Evolutionary conservation across 495 filamentous ascomycete genomes (phyloP), one percentile per base, ranked within the genome.

Genomic region (Bryoglossum gracile): DNA sequence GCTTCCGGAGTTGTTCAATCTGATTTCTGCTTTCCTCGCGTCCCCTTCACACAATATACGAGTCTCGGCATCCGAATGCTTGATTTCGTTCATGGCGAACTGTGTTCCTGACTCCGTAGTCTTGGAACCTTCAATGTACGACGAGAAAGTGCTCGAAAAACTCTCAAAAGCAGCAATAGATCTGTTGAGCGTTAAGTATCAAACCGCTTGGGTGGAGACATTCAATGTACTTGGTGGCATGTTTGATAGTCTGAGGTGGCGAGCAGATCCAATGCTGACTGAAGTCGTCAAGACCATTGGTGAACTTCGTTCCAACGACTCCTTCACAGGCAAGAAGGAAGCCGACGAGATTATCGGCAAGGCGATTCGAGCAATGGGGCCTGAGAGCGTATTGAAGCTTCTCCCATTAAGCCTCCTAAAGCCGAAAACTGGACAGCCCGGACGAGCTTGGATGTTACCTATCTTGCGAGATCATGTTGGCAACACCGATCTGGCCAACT

Each of bases 311-410:
- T 80, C 78, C 42, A 94, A 89, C 59, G 85, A 92, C 23, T 82
- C 89, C 0, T 98, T 98, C 66, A 76, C 83, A 40, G 88, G 89
- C 17, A 97, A 96, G 68, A 94, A 94, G 65, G 86, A 97, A 62
- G 90, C 90, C 3, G 92, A 97, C 58, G 76, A 77, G 43, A 87
- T 98, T 3, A 74, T 98, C 30, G 84, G 87, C 2, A 84, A 81
- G 55, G 94, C 94, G 8, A 80, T 95, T 36, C 75, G 79, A 43
- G 86, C 85, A 0, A 90, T 95, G 84, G 92, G 92, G 5, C 89
- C 92, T 0, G 84, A 84, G 55, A 73, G 77, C 3, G 83, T 96
- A 1, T 70, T 98, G 19, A 66, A 76, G 3, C 79, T 95, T 34
- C 68, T 98, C 24, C 89, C 92, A 4, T 69, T 97, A 25, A 95